phyloP scores from a whole-genome alignment of 257 asterid species.

The Fraxinus anomala region DNA sequence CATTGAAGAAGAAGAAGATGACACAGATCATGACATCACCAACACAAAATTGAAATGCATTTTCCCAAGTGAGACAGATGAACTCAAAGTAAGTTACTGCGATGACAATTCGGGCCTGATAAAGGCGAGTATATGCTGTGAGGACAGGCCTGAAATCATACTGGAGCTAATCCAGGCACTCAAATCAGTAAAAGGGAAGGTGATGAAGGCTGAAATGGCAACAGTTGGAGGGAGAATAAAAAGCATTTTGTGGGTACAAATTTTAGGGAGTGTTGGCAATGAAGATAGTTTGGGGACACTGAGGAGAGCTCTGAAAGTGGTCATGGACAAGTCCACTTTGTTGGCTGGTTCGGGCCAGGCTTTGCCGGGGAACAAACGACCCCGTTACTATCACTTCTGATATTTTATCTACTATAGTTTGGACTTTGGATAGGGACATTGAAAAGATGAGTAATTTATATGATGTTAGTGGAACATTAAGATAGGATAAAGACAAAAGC shows the following conservation, averaged over 20 bases:
- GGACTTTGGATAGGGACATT: background rate
- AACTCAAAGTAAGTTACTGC: conserved; percentile 47
- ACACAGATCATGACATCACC: background rate
- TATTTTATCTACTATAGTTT: background rate
- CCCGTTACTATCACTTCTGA: conserved; percentile 65
- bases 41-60: conserved; percentile 15
- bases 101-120: conserved; percentile 40
- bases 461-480: background rate
- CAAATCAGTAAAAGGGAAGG: conserved; percentile 56
- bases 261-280: conserved; percentile 12
- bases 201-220: conserved; percentile 74
- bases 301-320: conserved; percentile 60
- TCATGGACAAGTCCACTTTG: conserved; percentile 62
- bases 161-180: conserved; percentile 63
- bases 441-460: background rate
- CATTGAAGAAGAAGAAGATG: background rate
- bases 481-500: background rate
- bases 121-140: conserved; percentile 71
- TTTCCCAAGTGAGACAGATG: conserved; percentile 71
- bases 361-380: conserved; percentile 67
- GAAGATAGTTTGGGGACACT: conserved; percentile 50
- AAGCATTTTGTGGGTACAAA: conserved; percentile 54
- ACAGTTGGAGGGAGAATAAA: conserved; percentile 80
- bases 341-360: conserved; percentile 53
- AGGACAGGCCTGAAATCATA: conserved; percentile 75